Evolutionary conservation across 2,329 filamentous ascomycete genomes (phyloP), one percentile per base, ranked within the genome.

Genomic region (Ampelomyces quisqualis): DNA sequence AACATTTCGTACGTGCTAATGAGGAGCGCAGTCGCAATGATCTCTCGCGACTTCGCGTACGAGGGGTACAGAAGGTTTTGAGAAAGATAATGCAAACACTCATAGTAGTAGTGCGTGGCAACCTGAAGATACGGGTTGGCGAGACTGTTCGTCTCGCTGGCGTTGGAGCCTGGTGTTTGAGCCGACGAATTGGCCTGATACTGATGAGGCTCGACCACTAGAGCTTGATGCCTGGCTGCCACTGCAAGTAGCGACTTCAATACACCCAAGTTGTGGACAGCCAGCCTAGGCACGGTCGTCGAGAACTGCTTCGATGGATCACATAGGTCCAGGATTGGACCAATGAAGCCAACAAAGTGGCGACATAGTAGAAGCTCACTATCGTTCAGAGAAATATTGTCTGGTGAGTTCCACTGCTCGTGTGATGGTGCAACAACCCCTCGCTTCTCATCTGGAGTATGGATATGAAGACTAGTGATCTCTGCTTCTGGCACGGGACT

Each of bases 1-100:
- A 84, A 74, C 81, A 84, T 84, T 60, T 84, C 81, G 49, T 84
- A 84, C 0, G 78, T 79, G 9, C 78, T 81, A 20, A 84, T 78
- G 11, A 83, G 71, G 0, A 84, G 65, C 0, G 79, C 75, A 0
- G 80, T 84, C 0, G 77, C 76, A 19, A 82, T 70, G 0, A 85
- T 67, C 53, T 84, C 81, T 9, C 72, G 70, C 19, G 77, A 80
- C 32, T 73, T 74, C 5, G 76, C 77, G 54, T 84, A 84, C 0
- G 73, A 76, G 1, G 75, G 70, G 49, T 79, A 80, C 8, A 76
- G 72, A 61, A 84, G 75, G 1, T 81, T 79, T 23, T 76, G 75
- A 34, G 80, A 78, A 0, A 84, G 67, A 45, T 84, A 84, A 34
- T 80, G 77, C 0, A 84, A 66, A 0, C 80, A 82, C 53, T 84